Base-by-base conservation (phyloP, 345 rosid genomes). In the Corchorus olitorius region DNA sequence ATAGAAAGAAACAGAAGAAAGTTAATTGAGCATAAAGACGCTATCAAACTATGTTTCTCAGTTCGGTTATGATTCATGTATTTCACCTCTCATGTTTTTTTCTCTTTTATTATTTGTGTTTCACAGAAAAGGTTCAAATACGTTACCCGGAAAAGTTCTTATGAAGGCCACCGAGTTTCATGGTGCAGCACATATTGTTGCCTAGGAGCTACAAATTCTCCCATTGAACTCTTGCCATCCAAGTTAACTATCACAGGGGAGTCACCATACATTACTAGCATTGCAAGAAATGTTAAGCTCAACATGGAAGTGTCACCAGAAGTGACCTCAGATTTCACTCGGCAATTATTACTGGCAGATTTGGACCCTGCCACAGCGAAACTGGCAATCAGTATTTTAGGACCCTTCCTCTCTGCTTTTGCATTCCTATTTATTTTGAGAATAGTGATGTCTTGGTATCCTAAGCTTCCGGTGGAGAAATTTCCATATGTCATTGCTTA, bases 361-460 rank as follows among this genome's bases (percentile, higher is more conserved):
- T 43, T 94, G 64, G 97, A 91, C 77, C 97, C 95, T 49, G 84
- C 88, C 62, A 90, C 92, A 0, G 98, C 95, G 0, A 94, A 93
- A 85, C 66, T 90, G 37, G 90, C 90, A 3, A 87, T 92, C 15
- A 84, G 92, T 19, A 75, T 93, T 48, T 76, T 93, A 69, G 94
- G 98, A 41, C 97, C 97, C 0, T 77, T 88, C 20, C 88, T 91
- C 75, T 90, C 98, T 1, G 92, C 87, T 10, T 93, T 95, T 78
- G 85, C 83, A 2, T 93, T 92, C 86, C 83, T 93, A 0, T 95
- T 95, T 41, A 83, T 95, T 8, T 1, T 87, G 84, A 89, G 98
- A 66, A 91, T 93, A 63, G 81, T 95, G 15, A 95, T 95, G 99
- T 93, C 98, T 48, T 95, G 99, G 97, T 95, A 95, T 75, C 99